phyloP scores from a whole-genome alignment of 495 filamentous ascomycete species.

The Chaetomium cochliodes region DNA sequence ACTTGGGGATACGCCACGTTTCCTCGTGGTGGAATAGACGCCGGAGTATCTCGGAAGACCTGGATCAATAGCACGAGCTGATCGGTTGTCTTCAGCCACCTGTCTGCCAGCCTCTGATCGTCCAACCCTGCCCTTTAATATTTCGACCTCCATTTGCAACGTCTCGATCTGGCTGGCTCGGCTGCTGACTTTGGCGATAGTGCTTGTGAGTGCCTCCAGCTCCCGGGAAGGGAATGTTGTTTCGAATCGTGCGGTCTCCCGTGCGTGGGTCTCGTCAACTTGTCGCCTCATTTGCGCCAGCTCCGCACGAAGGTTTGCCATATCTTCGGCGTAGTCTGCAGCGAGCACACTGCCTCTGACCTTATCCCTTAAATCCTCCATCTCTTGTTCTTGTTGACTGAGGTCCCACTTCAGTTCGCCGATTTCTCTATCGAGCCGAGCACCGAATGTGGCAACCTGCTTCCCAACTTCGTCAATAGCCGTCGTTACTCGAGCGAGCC shows the following conservation, averaged over 20 bases:
- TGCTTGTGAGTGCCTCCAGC: conserved; percentile 42
- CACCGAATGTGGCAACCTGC: conserved; percentile 2
- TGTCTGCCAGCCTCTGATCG: conserved; percentile 29
- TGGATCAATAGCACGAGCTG: neutral
- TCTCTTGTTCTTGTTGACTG: conserved; percentile 1
- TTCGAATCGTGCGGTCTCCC: conserved; percentile 7
- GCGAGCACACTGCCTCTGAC: neutral
- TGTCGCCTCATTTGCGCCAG: conserved; percentile 32
- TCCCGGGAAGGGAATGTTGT: conserved; percentile 34
- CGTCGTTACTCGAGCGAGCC: conserved; percentile 14
- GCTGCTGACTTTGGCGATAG: conserved; percentile 39
- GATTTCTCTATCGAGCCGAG: conserved; percentile 6
- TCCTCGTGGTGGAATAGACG: conserved; percentile 1
- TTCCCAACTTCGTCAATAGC: conserved; percentile 9
- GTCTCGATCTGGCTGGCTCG: conserved; percentile 43
- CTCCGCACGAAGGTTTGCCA: conserved; percentile 23
- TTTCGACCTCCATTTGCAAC: conserved; percentile 43
- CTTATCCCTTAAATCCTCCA: conserved; percentile 16
- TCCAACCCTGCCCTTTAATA: conserved; percentile 39
- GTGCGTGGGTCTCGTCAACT: conserved; percentile 28
- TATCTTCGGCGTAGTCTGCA: conserved; percentile 23
- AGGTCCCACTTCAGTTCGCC: conserved; percentile 14
- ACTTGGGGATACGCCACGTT: conserved; percentile 16
- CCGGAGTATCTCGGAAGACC: neutral
- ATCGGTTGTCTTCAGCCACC: neutral